These are phyloP conservation scores for Baorangia bicolor DNA, from an alignment of 768 basidiomycete genomes.

Conservation along the genomic window DNA sequence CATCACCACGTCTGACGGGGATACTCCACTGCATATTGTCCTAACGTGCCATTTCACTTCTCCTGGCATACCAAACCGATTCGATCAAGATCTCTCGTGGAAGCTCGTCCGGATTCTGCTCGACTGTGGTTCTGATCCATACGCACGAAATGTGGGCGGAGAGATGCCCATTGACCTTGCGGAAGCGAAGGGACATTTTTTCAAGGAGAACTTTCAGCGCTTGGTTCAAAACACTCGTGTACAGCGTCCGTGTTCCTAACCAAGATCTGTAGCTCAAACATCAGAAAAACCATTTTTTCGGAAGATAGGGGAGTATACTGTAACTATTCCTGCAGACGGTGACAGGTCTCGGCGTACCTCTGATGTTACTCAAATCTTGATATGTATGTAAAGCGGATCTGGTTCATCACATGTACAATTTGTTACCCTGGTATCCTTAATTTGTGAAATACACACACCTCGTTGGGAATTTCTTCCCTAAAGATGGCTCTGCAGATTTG, in stretches of 20 bases:
- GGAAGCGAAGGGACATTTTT: background rate
- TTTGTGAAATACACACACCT: too few relatives aligned
- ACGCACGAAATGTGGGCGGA: background rate
- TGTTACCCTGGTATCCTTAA: too few relatives aligned
- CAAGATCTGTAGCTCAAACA: too few relatives aligned
- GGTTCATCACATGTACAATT: too few relatives aligned
- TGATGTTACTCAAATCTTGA: too few relatives aligned
- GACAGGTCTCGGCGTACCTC: too few relatives aligned
- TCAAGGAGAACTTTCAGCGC: background rate
- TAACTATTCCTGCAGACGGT: conserved; percentile 12
- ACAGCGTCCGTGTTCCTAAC: background rate
- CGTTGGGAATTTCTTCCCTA: too few relatives aligned
- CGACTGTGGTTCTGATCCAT: background rate
- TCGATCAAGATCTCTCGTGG: too few relatives aligned
- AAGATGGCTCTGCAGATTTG: too few relatives aligned
- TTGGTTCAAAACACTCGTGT: background rate
- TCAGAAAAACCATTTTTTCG: background rate
- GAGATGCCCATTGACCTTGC: background rate
- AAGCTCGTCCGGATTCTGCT: background rate
- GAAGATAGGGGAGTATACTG: background rate
- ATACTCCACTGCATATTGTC: background rate
- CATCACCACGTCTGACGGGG: background rate
- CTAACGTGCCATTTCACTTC: too few relatives aligned
- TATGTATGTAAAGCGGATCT: too few relatives aligned
- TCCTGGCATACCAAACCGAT: too few relatives aligned